Base-by-base conservation (phyloP, 805 yeast genomes). In the Saturnispora ahearnii region DNA sequence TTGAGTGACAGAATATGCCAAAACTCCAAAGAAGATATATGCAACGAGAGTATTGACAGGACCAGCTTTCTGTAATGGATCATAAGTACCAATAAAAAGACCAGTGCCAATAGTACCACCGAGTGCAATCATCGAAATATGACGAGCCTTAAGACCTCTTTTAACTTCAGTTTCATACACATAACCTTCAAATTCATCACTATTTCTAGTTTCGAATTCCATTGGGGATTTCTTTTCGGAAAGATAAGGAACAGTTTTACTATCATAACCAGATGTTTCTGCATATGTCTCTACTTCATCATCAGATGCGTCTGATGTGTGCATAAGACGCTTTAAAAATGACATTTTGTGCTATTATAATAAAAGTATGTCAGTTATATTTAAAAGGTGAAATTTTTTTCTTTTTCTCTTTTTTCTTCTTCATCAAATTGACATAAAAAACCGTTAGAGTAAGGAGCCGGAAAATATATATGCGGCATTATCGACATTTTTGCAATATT, bases 71-170 rank as follows among this genome's bases (percentile, higher is more conserved):
- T 65, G 57, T 37, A 83, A 61, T 2, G 85, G 79, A 5, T 73
- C 59, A 5, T 80, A 71, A 38, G 82, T 74, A 59, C 84, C 78
- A 41, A 84, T 78, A 70, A 84, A 82, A 31, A 84, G 69, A 62
- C 91, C 90, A 2, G 89, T 82, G 57, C 90, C 90, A 55, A 84
- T 81, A 32, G 89, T 81, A 53, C 88, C 89, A 51, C 89, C 89
- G 26, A 83, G 71, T 41, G 88, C 87, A 57, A 83, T 76, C 87
- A 83, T 82, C 31, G 82, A 73, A 42, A 83, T 73, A 56, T 82
- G 87, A 59, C 89, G 70, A 22, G 82, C 78, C 60, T 81, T 79
- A 53, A 83, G 67, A 44, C 72, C 73, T 61, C 88, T 70, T 57
- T 75, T 74, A 9, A 53, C 51, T 30, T 50, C 21, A 11, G 50